Conservation (phyloP, 106 monocot species). For the Amphibolis antarctica region DNA sequence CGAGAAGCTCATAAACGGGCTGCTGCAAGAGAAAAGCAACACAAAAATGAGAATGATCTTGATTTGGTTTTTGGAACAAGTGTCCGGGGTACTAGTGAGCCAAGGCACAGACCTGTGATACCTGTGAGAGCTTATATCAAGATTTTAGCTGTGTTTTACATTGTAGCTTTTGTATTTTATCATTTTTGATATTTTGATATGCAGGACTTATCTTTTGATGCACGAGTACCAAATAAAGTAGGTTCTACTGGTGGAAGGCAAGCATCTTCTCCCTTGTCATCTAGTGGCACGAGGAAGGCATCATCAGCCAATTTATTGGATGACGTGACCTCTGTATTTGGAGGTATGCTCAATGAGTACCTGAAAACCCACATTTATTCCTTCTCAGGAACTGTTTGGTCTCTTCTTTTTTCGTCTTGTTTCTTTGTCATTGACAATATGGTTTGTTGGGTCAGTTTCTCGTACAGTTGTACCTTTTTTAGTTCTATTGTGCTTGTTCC, state of each 20-base stretch:
- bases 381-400: no score
- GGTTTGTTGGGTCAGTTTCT: no score
- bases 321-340: conserved; percentile 80
- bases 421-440: no score
- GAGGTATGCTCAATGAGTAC: conserved; percentile 32
- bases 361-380: not conserved
- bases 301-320: conserved; percentile 74
- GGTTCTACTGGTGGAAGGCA: conserved; percentile 18
- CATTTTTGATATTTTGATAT: conserved; percentile 1
- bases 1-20: conserved; percentile 53
- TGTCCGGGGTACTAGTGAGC: conserved; percentile 63
- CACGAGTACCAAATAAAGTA: conserved; percentile 34
- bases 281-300: conserved; percentile 34
- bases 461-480: no score
- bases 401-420: no score
- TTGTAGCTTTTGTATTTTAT: not conserved
- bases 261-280: conserved; percentile 38
- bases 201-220: conserved; percentile 65
- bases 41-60: conserved; percentile 65
- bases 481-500: no score
- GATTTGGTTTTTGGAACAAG: conserved; percentile 76
- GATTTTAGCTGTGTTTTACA: not conserved
- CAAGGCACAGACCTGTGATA: conserved; percentile 50
- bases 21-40: conserved; percentile 43
- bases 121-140: conserved; percentile 21